Conservation (phyloP, 2,329 filamentous ascomycete genomes). For the Trichoderma sp. region DNA sequence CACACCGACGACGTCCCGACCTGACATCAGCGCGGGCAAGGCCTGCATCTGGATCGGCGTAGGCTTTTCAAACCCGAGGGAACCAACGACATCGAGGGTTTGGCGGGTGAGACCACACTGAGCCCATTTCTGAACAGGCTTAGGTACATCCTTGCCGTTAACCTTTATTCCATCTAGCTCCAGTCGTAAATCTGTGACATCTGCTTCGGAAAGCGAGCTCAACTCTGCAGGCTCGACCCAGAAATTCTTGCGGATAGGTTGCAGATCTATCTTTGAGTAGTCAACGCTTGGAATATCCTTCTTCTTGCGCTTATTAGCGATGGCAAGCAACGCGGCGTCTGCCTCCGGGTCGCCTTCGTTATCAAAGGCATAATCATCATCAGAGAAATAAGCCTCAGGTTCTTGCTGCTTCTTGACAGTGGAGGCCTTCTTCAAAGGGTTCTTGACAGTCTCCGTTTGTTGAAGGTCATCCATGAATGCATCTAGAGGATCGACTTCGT, state of each 20-base stretch:
- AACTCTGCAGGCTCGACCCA: conserved; percentile 89
- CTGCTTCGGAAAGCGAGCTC: conserved; percentile 76
- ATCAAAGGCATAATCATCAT: conserved; percentile 66
- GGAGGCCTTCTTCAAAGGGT: conserved; percentile 26
- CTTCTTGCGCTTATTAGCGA: conserved; percentile 73
- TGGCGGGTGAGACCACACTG: conserved; percentile 88
- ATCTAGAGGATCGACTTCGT: conserved; percentile 79
- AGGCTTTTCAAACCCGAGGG: conserved; percentile 79
- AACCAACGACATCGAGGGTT: conserved; percentile 79
- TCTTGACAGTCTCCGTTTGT: conserved; percentile 49
- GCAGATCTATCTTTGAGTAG: conserved; percentile 81
- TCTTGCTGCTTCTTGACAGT: conserved; percentile 57
- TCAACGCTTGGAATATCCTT: conserved; percentile 89
- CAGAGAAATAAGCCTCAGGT: conserved; percentile 83
- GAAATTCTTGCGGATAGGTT: conserved; percentile 88
- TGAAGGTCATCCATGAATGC: conserved; percentile 85
- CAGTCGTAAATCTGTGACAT: conserved; percentile 74
- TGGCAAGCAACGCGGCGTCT: conserved; percentile 48
- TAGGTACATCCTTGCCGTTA: conserved; percentile 80
- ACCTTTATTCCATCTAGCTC: conserved; percentile 97
- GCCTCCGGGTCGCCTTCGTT: conserved; percentile 47
- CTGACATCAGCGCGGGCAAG: conserved; percentile 92
- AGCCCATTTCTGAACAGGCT: conserved; percentile 94
- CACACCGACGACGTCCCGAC: conserved; percentile 90
- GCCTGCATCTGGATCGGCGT: conserved; percentile 96